These are phyloP conservation scores for Tephrocybe sp. DNA, from an alignment of 768 basidiomycete genomes.

Conservation along the genomic window DNA sequence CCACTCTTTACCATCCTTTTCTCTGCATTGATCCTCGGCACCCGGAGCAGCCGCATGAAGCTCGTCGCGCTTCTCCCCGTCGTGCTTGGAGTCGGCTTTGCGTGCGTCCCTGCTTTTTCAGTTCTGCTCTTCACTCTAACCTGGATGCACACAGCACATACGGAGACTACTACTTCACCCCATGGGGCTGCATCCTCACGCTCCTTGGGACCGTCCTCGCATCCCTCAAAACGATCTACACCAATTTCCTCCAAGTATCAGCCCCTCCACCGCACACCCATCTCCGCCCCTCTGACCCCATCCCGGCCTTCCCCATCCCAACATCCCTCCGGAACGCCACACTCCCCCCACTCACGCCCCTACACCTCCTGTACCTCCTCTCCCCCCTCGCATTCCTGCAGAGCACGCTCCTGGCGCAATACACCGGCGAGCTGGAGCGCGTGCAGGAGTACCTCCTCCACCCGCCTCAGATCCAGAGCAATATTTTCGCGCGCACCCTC, in stretches of 20 bases:
- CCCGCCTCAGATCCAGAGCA: background rate
- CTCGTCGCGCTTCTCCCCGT: conserved; percentile 80
- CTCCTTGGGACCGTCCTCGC: conserved; percentile 90
- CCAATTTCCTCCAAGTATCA: conserved; percentile 73
- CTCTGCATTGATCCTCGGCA: conserved; percentile 65
- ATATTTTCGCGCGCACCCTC: conserved; percentile 16
- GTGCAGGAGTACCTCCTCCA: conserved; percentile 40
- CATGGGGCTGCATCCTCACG: conserved; percentile 82
- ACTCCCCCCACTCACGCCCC: conserved; percentile 46
- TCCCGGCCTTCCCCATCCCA: no score
- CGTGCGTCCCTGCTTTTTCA: conserved; percentile 48
- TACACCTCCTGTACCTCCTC: conserved; percentile 88
- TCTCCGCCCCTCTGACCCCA: no score
- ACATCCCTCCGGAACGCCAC: no score
- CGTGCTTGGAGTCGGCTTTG: conserved; percentile 86
- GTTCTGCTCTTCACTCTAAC: background rate
- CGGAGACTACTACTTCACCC: conserved; percentile 93
- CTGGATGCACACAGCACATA: conserved; percentile 61
- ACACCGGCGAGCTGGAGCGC: conserved; percentile 75
- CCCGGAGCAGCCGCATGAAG: conserved; percentile 59
- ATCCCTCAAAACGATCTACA: conserved; percentile 90
- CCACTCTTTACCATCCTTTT: conserved; percentile 90
- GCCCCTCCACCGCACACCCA: conserved; percentile 6
- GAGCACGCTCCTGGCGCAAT: conserved; percentile 74
- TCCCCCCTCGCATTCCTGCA: conserved; percentile 91